Base-by-base conservation (phyloP, 164 flowering plant species). In the Stephania cephalantha region DNA sequence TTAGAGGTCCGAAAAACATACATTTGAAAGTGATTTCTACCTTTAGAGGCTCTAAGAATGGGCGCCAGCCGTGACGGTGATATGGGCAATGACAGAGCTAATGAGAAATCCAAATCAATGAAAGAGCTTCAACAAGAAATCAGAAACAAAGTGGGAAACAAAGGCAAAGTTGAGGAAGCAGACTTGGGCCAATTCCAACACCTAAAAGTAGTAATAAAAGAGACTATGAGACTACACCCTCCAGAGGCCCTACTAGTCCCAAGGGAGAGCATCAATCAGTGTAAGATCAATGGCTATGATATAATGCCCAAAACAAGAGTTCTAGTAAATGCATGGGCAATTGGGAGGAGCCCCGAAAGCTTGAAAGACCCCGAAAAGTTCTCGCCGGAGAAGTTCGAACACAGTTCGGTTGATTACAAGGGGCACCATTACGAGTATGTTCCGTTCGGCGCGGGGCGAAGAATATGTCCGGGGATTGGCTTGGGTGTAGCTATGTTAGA, bases 221-320 rank as follows among this genome's bases (percentile, higher is more conserved):
- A 63, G 66, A 63, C 66, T 63, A 22, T 63, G 9, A 63, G 66
- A 67, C 30, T 67, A 42, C 69, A 67, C 35, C 69, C 69, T 67
- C 42, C 69, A 67, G 69, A 5, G 0, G 15, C 29, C 12, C 13
- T 67, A 20, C 30, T 67, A 17, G 5, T 67, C 30, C 31, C 69
- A 67, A 25, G 69, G 30, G 69, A 67, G 30, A 25, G 42, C 30
- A 67, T 25, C 6, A n/a, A 20, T 7, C 69, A 67, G 1, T 67
- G 69, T 67, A 67, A 67, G 0, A 25, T 67, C 42, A 30, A 67
- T 30, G 69, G 69, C 7, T 67, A 67, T 11, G 44, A 67, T 25
- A 17, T 67, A 4, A 6, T 11, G 6, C 69, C 69, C 25, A 29
- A 67, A 67, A 67, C 69, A 25, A 25, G 44, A 29, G 44, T 67